Base-by-base conservation (phyloP, 148 eudicot species). In the Cornus florida region DNA sequence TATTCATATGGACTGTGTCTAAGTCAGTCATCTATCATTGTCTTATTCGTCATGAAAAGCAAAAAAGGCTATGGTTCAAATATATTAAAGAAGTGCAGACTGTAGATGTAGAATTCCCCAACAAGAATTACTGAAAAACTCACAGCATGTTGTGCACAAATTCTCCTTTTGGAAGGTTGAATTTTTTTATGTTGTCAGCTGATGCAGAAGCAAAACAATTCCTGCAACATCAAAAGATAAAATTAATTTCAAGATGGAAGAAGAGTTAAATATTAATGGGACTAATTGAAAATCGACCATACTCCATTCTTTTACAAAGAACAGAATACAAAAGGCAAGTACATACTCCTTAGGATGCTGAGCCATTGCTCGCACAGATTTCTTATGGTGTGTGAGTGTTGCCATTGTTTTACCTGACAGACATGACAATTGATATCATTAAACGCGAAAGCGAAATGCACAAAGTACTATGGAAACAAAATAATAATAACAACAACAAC, bases 131-230 rank as follows among this genome's bases (percentile, higher is more conserved):
- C 11, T 62, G 24, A 62, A 9, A 62, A n/a, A 93, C 99, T 95
- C 83, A 95, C 99, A 95, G 95, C 99, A 95, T 95, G 82, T 95
- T 95, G 87, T 95, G 99, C 97, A 95, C 74, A 81, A 96, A 96
- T 89, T 96, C 99, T 87, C 99, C 99, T 84, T 78, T 92, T 2
- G 99, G 99, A 82, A 96, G 88, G 75, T 82, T 83, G 85, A 96
- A 96, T 81, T 96, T 96, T 77, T 96, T 96, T 39, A 90, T 96
- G 88, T 96, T 96, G 86, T 96, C 99, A 69, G 99, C 97, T 60
- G 99, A 96, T 48, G 97, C 99, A 79, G 99, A 96, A 64, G 97
- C 99, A 89, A 96, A 96, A 82, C 86, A 69, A 80, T 96, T 91
- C 90, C 99, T 96, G 91, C 32, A 88, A 83, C 56, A 79, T 67